Conservation (phyloP, 441 rosid species). For the Erodium texanum region DNA sequence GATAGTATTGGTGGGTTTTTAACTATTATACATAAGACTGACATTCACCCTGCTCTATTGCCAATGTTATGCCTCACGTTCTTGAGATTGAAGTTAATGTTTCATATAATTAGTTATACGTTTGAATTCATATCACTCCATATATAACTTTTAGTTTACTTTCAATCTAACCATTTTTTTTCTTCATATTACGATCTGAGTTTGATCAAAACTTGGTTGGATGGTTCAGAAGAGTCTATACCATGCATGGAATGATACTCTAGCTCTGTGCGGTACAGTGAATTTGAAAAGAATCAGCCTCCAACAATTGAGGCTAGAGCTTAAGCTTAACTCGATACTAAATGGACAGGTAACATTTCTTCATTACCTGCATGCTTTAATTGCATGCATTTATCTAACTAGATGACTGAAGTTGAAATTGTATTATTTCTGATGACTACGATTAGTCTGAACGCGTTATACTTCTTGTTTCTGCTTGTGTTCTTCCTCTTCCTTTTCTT, state of each 20-base stretch:
- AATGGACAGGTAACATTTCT: constrained; percentile 51
- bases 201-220: constrained; percentile 13
- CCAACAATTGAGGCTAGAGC: constrained; percentile 60
- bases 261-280: constrained; percentile 59
- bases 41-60: neutral
- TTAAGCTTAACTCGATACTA: constrained; percentile 58
- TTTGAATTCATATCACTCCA: neutral
- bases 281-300: constrained; percentile 54
- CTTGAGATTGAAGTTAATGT: neutral
- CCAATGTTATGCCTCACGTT: neutral
- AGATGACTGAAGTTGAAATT: neutral
- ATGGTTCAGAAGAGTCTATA: constrained; percentile 56
- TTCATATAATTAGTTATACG: neutral
- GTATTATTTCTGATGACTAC: neutral
- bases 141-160: neutral
- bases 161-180: constrained; percentile 8
- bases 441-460: neutral
- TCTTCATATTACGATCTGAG: constrained; percentile 4
- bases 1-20: neutral
- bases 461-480: no score
- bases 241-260: constrained; percentile 58
- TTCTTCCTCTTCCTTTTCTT: no score
- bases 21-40: neutral
- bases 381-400: neutral
- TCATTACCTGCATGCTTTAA: constrained; percentile 9